Base-by-base conservation (phyloP, 164 flowering plant species). In the Saururus chinensis region DNA sequence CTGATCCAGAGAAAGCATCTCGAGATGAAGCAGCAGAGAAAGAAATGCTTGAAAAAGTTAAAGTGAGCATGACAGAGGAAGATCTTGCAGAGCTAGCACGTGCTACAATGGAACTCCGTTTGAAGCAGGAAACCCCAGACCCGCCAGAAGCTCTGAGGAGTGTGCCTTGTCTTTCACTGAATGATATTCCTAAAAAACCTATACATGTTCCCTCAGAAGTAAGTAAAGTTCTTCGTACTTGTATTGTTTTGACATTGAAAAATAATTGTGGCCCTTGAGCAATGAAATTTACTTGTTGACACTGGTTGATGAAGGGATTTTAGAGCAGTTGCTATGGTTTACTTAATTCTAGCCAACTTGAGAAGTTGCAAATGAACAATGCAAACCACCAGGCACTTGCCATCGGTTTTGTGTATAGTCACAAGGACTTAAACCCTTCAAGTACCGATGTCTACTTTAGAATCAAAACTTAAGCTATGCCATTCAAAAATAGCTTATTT, bases 81-180 rank as follows among this genome's bases (percentile, higher is more conserved):
- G 98, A 95, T 79, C 87, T 91, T 57, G 96, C 95, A 42, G 96
- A 89, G 79, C 79, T 91, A 60, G 86, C 93, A 53, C 96, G 95
- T 72, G 86, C 96, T 24, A 95, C 98, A 12, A 79, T 86, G 59
- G 96, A 95, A 72, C 79, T 95, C 22, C 81, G 86, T 60, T 70
- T 87, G 62, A 91, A 84, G 77, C 99, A 95, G 75, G 98, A 95
- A 80, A 89, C 98, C 67, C 99, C 99, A 61, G 99, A 91, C 60
- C 88, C 98, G 56, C 99, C 98, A 48, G 99, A 95, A 75, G 96
- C 95, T 64, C 73, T 91, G 55, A 84, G 69, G 76, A 73, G 73
- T 73, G 96, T 95, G 48, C 98, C 99, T 60, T 70, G 93, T 76
- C 88, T 95, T 45, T 88, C 92, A 65, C 71, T 95, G 21, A 53